phyloP scores from a whole-genome alignment of 2,329 filamentous ascomycete genomes.

The Aspergillus hortae region DNA sequence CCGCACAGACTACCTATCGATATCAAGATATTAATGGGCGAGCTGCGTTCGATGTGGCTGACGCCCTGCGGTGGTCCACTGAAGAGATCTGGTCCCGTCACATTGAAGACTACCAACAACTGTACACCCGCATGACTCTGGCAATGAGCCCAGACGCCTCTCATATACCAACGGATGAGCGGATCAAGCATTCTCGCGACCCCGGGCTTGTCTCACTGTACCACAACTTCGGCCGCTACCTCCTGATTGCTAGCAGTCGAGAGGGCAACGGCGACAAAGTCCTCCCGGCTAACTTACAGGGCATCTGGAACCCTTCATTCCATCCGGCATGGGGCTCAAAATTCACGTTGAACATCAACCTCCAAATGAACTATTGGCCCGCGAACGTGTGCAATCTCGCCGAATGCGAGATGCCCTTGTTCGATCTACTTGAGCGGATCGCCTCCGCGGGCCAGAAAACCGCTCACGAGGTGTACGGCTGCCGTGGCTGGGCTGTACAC shows the following conservation, averaged over 20 bases:
- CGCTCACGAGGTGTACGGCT: conserved; percentile 52
- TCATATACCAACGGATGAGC: conserved; percentile 29
- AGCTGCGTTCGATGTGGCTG: conserved; percentile 24
- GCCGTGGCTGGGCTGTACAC: conserved; percentile 55
- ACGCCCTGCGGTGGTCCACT: conserved; percentile 21
- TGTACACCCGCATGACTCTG: conserved; percentile 31
- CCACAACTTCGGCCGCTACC: conserved; percentile 53
- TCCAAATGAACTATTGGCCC: conserved; percentile 62
- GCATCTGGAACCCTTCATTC: conserved; percentile 52
- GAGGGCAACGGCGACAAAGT: conserved; percentile 16
- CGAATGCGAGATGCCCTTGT: conserved; percentile 41
- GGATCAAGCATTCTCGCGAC: conserved; percentile 35
- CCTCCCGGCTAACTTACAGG: conserved; percentile 52
- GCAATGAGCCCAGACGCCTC: conserved; percentile 19
- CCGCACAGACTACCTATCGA: conserved; percentile 41
- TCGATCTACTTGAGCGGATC: conserved; percentile 36
- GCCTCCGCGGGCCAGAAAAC: conserved; percentile 46
- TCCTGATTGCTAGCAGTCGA: conserved; percentile 55
- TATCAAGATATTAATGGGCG: conserved; percentile 18
- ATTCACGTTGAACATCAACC: conserved; percentile 58
- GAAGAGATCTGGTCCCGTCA: conserved; percentile 27
- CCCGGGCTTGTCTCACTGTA: conserved; percentile 53
- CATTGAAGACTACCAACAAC: conserved; percentile 30
- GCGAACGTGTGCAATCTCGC: conserved; percentile 51
- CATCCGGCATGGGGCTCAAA: conserved; percentile 52